Base-by-base conservation (phyloP, 2,329 filamentous ascomycete species). In the Thelonectria discophora region DNA sequence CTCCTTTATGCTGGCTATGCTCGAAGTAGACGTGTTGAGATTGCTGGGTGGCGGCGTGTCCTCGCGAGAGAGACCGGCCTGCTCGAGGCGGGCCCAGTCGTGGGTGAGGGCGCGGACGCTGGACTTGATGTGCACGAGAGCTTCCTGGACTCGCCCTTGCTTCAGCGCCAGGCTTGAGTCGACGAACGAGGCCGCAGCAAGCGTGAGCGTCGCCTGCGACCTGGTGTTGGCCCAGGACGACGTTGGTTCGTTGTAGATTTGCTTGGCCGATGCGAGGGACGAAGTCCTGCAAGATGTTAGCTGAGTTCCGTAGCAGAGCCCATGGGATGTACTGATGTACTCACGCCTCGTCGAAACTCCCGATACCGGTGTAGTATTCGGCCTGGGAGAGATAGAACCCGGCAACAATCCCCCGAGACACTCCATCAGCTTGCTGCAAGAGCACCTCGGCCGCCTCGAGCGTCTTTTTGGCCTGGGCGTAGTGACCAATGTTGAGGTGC, bases 341-440 rank as follows among this genome's bases (percentile, higher is more conserved):
- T 71, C 72, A 81, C 73, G 86, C 90, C 76, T 90, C 88, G 10
- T 88, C 83, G 15, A 86, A 78, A 51, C 88, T 87, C 10, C 90
- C 90, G 12, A 89, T 84, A 1, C 86, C 85, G 17, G 94, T 79
- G 27, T 89, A 81, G 73, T 93, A 93, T 73, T 97, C 92, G 0
- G 91, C 88, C 63, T 89, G 88, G 0, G 88, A 86, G 7, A 97
- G 78, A 65, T 93, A 85, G 74, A 90, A 90, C 15, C 77, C 76
- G 10, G 81, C 81, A 18, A 81, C 65, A 6, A 80, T 75, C 17
- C 82, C 78, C 12, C 73, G 73, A 2, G 79, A 76, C 3, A 74
- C 63, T 0, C 71, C 70, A n/a, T 78, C 72, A n/a, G 77, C 72
- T 53, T 78, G 72, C 43, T 75, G 69, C 9, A 80, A 65, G 17